These are phyloP conservation scores for Westerdykella ornata DNA, from an alignment of 2,329 filamentous ascomycete genomes.

Conservation along the genomic window DNA sequence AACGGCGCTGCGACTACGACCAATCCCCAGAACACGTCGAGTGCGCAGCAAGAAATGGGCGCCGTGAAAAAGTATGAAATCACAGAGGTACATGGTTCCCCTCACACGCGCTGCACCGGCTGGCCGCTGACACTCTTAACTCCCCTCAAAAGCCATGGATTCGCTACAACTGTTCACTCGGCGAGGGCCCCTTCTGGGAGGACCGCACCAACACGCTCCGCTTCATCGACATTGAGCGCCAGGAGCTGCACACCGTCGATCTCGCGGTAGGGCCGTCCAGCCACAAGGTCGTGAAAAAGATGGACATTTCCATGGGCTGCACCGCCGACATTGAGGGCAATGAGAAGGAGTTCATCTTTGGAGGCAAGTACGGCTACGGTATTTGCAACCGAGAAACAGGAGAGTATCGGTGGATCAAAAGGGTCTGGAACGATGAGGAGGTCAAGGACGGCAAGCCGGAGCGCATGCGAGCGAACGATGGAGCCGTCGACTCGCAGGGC, in stretches of 20 bases:
- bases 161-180: constrained; percentile 58
- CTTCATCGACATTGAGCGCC: constrained; percentile 76
- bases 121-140: neutral
- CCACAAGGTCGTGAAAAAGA: constrained; percentile 48
- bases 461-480: constrained; percentile 67
- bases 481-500: constrained; percentile 70
- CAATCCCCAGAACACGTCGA: constrained; percentile 9
- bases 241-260: constrained; percentile 65
- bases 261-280: constrained; percentile 57
- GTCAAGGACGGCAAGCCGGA: constrained; percentile 41
- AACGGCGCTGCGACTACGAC: constrained; percentile 10
- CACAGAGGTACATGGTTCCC: constrained; percentile 23
- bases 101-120: neutral
- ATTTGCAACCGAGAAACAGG: constrained; percentile 60
- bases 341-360: constrained; percentile 66
- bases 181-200: constrained; percentile 71
- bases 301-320: constrained; percentile 49
- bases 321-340: constrained; percentile 71
- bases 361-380: constrained; percentile 76
- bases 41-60: constrained; percentile 17
- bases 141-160: constrained; percentile 46
- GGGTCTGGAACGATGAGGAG: constrained; percentile 50
- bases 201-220: constrained; percentile 58
- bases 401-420: constrained; percentile 51
- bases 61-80: constrained; percentile 32